Evolutionary conservation across 352 stramenopile species (phyloP).

Genomic region (Globisporangium acanthophoron): DNA sequence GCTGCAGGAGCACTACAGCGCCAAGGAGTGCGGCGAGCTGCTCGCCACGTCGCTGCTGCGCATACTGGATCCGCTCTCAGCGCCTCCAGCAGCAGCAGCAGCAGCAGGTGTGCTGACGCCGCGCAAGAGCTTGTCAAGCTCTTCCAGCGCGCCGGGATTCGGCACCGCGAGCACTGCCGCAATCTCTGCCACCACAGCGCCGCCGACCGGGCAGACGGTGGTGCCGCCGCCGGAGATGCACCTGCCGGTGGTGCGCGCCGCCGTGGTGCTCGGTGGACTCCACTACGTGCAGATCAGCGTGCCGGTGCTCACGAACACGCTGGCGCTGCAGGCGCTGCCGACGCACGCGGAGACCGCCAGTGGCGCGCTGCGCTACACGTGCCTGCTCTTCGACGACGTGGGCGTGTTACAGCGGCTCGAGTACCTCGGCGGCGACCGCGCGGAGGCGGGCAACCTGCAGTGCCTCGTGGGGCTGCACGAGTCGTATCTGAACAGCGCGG

Average conservation of each 20-base stretch:
- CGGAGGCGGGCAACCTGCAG: conserved; percentile 66
- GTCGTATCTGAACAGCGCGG: conserved; percentile 78
- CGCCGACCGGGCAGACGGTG: conserved; percentile 21
- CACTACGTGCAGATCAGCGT: conserved; percentile 72
- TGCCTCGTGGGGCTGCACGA: conserved; percentile 82
- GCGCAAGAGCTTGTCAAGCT: conserved; percentile 9
- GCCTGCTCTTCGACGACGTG: conserved; percentile 69
- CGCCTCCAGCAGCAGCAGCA: background rate
- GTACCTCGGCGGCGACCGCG: conserved; percentile 46
- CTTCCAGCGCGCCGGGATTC: conserved; percentile 1
- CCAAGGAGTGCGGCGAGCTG: conserved; percentile 68
- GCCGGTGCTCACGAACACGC: conserved; percentile 58
- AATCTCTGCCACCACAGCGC: background rate
- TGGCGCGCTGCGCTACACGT: conserved; percentile 38
- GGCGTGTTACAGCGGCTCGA: conserved; percentile 69
- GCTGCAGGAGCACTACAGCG: conserved; percentile 73
- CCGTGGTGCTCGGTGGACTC: conserved; percentile 42
- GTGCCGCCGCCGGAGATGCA: conserved; percentile 62
- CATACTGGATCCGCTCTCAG: conserved; percentile 53
- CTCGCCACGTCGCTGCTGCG: conserved; percentile 58
- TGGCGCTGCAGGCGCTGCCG: conserved; percentile 50
- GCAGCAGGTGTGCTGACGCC: background rate
- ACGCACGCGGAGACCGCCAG: conserved; percentile 30
- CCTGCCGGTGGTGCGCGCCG: conserved; percentile 48
- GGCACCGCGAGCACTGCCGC: background rate